Percentiles rank a stretch among this genome's conserved stretches.
phyloP scores from a whole-genome alignment of 164 flowering plant species.

The Buxus sempervirens region DNA sequence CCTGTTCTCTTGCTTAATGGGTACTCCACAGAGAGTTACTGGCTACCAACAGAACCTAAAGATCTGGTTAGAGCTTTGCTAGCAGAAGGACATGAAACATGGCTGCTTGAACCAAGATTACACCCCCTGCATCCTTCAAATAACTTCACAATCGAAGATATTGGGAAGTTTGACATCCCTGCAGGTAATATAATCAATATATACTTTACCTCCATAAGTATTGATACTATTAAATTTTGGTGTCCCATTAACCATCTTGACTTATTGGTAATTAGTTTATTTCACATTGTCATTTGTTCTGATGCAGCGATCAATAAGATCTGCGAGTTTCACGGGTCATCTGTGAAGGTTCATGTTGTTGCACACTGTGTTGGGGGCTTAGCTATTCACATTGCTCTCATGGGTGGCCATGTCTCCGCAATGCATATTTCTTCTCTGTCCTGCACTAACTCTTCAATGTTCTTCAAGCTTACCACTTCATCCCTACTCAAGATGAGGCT shows the following conservation, averaged over 20 bases:
- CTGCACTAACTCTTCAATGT: too few species aligned
- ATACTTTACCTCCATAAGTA: too few species aligned
- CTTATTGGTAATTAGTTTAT: not conserved
- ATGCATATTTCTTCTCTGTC: constrained; percentile 41
- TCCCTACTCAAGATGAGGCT: too few species aligned
- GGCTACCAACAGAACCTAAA: constrained; percentile 55
- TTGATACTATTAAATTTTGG: too few species aligned
- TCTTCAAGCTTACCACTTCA: too few species aligned
- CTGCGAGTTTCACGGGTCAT: constrained; percentile 30
- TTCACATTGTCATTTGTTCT: not conserved
- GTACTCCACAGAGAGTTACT: constrained; percentile 49
- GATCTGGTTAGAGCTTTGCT: too few species aligned
- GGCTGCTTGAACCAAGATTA: constrained; percentile 53
- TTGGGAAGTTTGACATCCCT: too few species aligned
- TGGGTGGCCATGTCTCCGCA: constrained; percentile 58
- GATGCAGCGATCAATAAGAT: constrained; percentile 45
- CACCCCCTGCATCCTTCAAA: constrained; percentile 47
- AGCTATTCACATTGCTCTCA: too few species aligned
- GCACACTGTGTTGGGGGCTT: constrained; percentile 69
- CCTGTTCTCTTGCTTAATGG: constrained; percentile 59
- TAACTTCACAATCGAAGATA: constrained; percentile 50
- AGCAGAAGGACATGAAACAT: too few species aligned
- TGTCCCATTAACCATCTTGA: not conserved
- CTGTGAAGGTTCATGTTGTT: constrained; percentile 40
- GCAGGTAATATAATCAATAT: too few species aligned